Conservation (phyloP, 371 early-diverging fungal genomes). For the Mortierella sp. region DNA sequence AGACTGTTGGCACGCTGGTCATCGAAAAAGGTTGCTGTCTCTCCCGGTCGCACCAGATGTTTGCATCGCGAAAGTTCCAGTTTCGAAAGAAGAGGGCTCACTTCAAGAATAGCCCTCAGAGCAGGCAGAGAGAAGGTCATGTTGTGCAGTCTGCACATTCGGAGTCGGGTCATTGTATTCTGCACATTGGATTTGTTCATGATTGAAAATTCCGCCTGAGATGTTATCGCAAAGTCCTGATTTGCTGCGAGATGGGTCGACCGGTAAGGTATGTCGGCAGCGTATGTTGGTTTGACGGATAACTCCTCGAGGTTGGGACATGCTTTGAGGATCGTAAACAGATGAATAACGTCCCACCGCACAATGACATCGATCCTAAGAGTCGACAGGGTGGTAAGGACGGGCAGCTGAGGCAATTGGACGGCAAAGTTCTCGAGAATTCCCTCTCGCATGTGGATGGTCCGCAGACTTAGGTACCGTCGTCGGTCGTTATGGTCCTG, state of each 20-base stretch:
- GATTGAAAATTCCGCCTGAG: no score
- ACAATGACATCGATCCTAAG: not conserved
- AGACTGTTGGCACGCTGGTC: not conserved
- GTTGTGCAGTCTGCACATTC: not conserved
- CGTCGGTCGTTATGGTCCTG: not conserved
- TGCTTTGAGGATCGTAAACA: conserved; percentile 1
- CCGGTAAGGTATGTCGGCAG: no score
- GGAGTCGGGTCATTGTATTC: not conserved
- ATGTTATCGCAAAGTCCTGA: no score
- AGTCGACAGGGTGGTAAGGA: not conserved
- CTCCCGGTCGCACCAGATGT: not conserved
- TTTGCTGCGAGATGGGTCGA: no score
- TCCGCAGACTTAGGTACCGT: not conserved
- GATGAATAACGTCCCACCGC: not conserved
- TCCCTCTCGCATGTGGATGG: not conserved
- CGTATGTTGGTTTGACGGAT: no score
- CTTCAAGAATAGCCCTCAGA: not conserved
- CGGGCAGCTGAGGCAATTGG: not conserved
- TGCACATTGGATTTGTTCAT: not conserved
- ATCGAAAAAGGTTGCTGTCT: not conserved
- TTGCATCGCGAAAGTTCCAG: not conserved
- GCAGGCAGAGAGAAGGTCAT: not conserved
- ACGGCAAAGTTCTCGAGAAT: not conserved
- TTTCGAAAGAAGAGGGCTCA: not conserved
- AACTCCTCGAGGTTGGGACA: not conserved